A percentile compares a stretch with the other conserved stretches of the same genome.
Conservation (phyloP, 1,284 basidiomycete species). For the Irpex rosettiformis region DNA sequence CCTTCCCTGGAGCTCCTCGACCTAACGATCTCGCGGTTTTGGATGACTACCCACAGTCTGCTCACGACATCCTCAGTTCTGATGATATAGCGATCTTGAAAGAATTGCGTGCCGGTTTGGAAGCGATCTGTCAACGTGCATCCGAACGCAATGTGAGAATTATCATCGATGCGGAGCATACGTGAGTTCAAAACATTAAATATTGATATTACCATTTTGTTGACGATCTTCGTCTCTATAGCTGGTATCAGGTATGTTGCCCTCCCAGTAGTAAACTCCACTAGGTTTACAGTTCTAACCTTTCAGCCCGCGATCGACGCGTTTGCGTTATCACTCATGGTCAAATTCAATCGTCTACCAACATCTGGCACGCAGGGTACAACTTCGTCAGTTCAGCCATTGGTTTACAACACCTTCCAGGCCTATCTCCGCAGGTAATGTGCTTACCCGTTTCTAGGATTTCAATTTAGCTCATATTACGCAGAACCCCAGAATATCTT, state of each 20-base stretch:
- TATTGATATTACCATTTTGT: neutral
- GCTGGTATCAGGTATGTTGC: conserved; percentile 59
- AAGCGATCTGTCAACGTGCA: conserved; percentile 57
- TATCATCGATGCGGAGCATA: conserved; percentile 83
- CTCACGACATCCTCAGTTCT: neutral
- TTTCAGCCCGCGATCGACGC: conserved; percentile 82
- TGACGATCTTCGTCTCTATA: conserved; percentile 19
- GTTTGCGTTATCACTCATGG: conserved; percentile 70
- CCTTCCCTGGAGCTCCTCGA: conserved; percentile 64
- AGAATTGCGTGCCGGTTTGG: conserved; percentile 7
- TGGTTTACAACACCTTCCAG: conserved; percentile 82
- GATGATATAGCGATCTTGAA: neutral
- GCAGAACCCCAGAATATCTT: conserved; percentile 68
- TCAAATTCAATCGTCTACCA: conserved; percentile 68
- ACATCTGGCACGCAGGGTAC: conserved; percentile 4
- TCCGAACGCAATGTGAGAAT: conserved; percentile 58
- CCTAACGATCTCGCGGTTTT: conserved; percentile 49
- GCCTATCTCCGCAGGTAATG: conserved; percentile 76
- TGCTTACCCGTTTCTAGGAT: conserved; percentile 1
- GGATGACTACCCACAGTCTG: conserved; percentile 8
- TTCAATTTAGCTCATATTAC: conserved; percentile 8
- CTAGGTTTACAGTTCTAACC: conserved; percentile 1
- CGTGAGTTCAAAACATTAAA: conserved; percentile 32
- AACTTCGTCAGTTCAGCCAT: conserved; percentile 43
- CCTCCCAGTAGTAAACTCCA: neutral